Conservation (phyloP, 345 rosid genomes). For the Melaleuca alternifolia region DNA sequence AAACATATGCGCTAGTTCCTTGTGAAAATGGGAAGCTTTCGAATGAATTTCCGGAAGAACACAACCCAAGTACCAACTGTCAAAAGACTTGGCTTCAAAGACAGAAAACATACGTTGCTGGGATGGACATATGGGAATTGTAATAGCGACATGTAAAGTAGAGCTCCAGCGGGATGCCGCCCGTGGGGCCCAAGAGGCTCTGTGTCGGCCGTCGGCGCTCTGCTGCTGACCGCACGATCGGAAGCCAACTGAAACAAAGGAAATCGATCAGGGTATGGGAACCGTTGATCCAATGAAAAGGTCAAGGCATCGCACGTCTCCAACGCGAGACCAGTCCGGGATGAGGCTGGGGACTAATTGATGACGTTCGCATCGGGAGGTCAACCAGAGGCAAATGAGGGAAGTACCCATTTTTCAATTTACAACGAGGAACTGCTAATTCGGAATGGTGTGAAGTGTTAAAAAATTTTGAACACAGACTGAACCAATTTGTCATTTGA, state of each 20-base stretch:
- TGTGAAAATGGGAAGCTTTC: background rate
- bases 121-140: background rate
- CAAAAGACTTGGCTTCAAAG: constrained; percentile 10
- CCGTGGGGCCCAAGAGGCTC: constrained; percentile 18
- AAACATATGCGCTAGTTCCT: background rate
- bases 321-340: background rate
- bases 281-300: background rate
- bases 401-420: background rate
- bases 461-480: background rate
- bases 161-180: background rate
- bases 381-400: background rate
- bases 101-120: background rate
- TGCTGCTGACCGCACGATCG: constrained; percentile 3
- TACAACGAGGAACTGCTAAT: background rate
- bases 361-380: background rate
- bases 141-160: background rate
- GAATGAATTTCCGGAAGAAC: background rate
- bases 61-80: background rate
- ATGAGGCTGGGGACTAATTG: background rate
- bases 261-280: background rate
- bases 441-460: background rate
- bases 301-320: background rate
- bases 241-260: background rate
- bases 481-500: background rate
- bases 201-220: constrained; percentile 30